phyloP scores from a whole-genome alignment of 768 basidiomycete genomes.

The Rhizopogon sp. region DNA sequence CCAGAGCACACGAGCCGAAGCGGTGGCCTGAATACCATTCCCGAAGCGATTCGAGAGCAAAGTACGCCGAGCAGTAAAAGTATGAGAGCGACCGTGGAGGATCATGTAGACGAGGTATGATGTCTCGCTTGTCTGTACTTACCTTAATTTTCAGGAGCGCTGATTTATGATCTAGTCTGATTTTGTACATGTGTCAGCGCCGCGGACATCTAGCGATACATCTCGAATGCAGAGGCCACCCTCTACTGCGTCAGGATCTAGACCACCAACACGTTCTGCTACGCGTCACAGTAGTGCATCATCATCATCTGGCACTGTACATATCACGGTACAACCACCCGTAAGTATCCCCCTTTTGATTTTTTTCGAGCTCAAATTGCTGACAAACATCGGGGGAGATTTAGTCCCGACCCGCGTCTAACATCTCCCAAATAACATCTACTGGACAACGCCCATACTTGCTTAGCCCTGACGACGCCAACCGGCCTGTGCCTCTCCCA shows the following conservation, averaged over 20 bases:
- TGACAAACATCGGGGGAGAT: neutral
- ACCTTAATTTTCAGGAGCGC: neutral
- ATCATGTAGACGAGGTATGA: constrained; percentile 30
- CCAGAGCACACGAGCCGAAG: constrained; percentile 28
- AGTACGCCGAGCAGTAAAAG: constrained; percentile 14
- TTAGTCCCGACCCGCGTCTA: constrained; percentile 20
- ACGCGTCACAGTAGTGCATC: constrained; percentile 23
- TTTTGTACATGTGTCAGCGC: constrained; percentile 29
- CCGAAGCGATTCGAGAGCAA: constrained; percentile 38
- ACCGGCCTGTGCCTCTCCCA: constrained; percentile 30
- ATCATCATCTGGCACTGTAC: constrained; percentile 26
- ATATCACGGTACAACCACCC: constrained; percentile 28
- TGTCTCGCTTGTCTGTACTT: neutral
- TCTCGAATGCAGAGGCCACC: neutral
- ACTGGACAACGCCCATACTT: constrained; percentile 22
- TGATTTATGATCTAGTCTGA: constrained; percentile 16
- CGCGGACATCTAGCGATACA: constrained; percentile 20
- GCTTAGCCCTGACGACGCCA: constrained; percentile 37
- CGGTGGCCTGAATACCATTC: constrained; percentile 48
- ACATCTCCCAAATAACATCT: constrained; percentile 22
- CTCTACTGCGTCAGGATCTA: neutral
- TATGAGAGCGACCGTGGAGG: constrained; percentile 33
- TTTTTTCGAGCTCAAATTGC: too few species aligned
- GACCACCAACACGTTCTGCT: constrained; percentile 4
- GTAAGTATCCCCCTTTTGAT: constrained; percentile 12